phyloP scores from a whole-genome alignment of 805 yeast species.

The Saccharomycopsis microspora region DNA sequence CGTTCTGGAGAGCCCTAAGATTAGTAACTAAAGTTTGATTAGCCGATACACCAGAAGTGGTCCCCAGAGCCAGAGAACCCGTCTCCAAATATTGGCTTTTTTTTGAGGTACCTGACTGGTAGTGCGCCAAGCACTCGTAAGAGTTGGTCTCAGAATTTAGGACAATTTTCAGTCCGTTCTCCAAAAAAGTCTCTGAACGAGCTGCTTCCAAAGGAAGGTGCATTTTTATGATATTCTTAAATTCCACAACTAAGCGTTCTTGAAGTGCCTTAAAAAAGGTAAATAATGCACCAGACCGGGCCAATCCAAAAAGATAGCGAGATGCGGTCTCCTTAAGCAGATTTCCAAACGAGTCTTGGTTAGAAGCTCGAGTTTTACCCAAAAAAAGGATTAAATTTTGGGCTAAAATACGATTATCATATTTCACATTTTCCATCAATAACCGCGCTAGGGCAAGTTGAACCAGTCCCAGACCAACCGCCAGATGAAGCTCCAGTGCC shows the following conservation, averaged over 20 bases:
- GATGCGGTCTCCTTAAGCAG: too few species aligned
- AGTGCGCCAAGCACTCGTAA: conserved; percentile 6
- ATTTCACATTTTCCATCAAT: conserved; percentile 19
- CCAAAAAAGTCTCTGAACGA: not conserved
- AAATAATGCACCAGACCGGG: conserved; percentile 48
- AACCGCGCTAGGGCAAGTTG: conserved; percentile 29
- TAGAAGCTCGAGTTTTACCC: not conserved
- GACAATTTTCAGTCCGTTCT: not conserved
- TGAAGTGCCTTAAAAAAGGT: conserved; percentile 56
- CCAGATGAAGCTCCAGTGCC: too few species aligned
- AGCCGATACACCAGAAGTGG: conserved; percentile 2
- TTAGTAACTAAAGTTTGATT: conserved; percentile 28
- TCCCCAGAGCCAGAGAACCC: conserved; percentile 4
- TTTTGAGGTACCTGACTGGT: not conserved
- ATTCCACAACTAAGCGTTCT: conserved; percentile 55
- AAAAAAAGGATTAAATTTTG: conserved; percentile 27
- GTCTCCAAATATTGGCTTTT: conserved; percentile 1
- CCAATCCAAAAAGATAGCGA: conserved; percentile 40
- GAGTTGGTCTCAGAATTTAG: conserved; percentile 2
- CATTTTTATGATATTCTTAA: conserved; percentile 58
- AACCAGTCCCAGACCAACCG: conserved; percentile 19
- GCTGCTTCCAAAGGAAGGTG: conserved; percentile 37
- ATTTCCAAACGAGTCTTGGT: too few species aligned
- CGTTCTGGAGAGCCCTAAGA: conserved; percentile 50
- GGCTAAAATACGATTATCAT: conserved; percentile 23